Percentiles rank a stretch among this genome's conserved stretches.
These are phyloP conservation scores for Nemania bipapillata DNA, from an alignment of 2,329 filamentous ascomycete genomes.

Conservation along the genomic window DNA sequence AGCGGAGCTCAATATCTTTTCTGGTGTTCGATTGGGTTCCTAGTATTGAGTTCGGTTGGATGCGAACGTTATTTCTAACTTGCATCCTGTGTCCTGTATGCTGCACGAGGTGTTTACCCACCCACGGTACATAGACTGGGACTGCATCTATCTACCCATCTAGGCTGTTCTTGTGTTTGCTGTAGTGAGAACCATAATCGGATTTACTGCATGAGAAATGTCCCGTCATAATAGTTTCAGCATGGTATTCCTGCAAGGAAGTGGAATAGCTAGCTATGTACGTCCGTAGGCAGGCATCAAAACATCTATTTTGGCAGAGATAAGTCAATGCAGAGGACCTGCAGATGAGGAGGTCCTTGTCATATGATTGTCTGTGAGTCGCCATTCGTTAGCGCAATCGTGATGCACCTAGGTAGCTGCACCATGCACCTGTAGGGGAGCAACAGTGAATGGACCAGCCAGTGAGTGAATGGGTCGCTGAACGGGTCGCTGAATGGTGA, in stretches of 20 bases:
- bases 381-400: background rate
- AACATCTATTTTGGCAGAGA: background rate
- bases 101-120: background rate
- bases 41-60: background rate
- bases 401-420: background rate
- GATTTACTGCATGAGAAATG: slow-evolving; percentile 22
- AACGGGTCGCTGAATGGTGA: background rate
- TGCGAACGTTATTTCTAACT: background rate
- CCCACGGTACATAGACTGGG: no score
- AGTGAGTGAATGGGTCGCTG: no score
- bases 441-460: background rate
- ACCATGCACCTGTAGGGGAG: background rate
- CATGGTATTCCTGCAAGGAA: slow-evolving; percentile 15
- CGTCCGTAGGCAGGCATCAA: background rate
- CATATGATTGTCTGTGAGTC: background rate
- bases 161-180: no score
- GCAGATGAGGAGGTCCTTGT: background rate
- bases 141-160: background rate
- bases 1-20: background rate
- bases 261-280: background rate
- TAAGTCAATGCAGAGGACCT: background rate
- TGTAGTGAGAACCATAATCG: slow-evolving; percentile 24
- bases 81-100: slow-evolving; percentile 2
- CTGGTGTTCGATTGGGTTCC: background rate
- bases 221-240: slow-evolving; percentile 27